Evolutionary conservation across 2,329 filamentous ascomycete genomes (phyloP).

Genomic region (Massarina eburnea): DNA sequence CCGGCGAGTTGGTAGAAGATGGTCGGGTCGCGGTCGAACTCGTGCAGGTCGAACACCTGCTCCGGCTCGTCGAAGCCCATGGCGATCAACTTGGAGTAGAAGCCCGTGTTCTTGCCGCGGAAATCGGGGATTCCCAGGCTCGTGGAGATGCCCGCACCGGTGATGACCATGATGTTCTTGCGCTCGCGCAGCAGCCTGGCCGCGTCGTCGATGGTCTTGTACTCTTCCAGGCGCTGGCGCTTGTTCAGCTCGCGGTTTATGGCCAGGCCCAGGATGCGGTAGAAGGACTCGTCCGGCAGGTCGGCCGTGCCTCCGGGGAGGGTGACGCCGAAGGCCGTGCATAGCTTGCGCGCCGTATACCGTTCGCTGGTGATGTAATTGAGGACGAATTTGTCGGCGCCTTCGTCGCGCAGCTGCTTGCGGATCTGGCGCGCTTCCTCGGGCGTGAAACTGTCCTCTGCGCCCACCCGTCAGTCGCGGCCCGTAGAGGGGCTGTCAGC

Average conservation of each 20-base stretch:
- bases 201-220: constrained; percentile 87
- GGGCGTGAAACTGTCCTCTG: constrained; percentile 35
- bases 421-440: constrained; percentile 68
- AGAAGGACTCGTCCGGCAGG: constrained; percentile 72
- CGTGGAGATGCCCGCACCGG: constrained; percentile 94
- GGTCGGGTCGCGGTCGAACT: constrained; percentile 81
- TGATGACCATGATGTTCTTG: constrained; percentile 88
- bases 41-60: constrained; percentile 88
- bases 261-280: constrained; percentile 72
- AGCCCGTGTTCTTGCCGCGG: constrained; percentile 85
- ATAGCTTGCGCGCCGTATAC: constrained; percentile 78
- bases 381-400: constrained; percentile 75
- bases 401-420: constrained; percentile 71
- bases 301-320: constrained; percentile 75
- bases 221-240: constrained; percentile 74
- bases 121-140: constrained; percentile 97
- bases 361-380: constrained; percentile 57
- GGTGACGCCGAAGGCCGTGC: constrained; percentile 80
- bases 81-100: constrained; percentile 82
- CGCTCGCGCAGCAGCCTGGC: constrained; percentile 72
- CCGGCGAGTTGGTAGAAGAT: constrained; percentile 92
- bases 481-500: not conserved
- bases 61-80: constrained; percentile 82
- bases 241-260: constrained; percentile 80
- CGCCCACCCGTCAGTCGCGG: constrained; percentile 18